Conservation (phyloP, 1,284 basidiomycete genomes). For the Rhodotorula sp. region DNA sequence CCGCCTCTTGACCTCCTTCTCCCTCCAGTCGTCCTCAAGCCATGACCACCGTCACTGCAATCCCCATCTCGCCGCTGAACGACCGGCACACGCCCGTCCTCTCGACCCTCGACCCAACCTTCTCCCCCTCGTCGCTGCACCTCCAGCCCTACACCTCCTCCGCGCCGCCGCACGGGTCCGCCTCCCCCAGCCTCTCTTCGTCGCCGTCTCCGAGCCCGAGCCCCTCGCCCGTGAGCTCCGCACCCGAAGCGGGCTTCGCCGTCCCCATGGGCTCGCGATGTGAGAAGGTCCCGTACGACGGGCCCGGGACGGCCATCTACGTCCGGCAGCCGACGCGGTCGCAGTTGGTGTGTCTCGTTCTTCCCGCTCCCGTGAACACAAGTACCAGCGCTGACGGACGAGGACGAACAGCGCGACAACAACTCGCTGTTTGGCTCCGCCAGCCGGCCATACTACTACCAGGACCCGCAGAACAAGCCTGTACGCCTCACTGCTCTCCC, state of each 20-base stretch:
- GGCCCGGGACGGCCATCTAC: constrained; percentile 36
- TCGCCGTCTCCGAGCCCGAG: not conserved
- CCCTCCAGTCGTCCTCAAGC: no score
- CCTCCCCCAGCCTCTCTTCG: not conserved
- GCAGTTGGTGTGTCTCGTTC: constrained; percentile 23
- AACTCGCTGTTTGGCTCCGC: constrained; percentile 31
- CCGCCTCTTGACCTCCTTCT: not conserved
- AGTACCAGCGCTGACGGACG: not conserved
- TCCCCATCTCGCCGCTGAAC: constrained; percentile 6
- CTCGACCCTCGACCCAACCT: constrained; percentile 34
- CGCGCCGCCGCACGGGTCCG: not conserved
- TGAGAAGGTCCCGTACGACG: constrained; percentile 31
- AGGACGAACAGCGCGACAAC: constrained; percentile 33
- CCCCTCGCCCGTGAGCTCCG: not conserved
- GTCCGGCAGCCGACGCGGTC: constrained; percentile 33
- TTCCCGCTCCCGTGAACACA: not conserved
- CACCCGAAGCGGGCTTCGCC: not conserved
- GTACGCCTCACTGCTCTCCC: not conserved
- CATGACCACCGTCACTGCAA: constrained; percentile 20
- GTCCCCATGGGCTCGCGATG: constrained; percentile 31
- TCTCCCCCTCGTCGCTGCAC: constrained; percentile 25
- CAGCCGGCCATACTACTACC: constrained; percentile 33
- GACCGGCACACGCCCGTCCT: constrained; percentile 23
- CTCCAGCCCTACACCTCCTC: constrained; percentile 20
- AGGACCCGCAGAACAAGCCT: constrained; percentile 23